Evolutionary conservation across 805 yeast species (phyloP), one percentile per base, ranked within the genome.

Genomic region (Wickerhamiella parazyma): DNA sequence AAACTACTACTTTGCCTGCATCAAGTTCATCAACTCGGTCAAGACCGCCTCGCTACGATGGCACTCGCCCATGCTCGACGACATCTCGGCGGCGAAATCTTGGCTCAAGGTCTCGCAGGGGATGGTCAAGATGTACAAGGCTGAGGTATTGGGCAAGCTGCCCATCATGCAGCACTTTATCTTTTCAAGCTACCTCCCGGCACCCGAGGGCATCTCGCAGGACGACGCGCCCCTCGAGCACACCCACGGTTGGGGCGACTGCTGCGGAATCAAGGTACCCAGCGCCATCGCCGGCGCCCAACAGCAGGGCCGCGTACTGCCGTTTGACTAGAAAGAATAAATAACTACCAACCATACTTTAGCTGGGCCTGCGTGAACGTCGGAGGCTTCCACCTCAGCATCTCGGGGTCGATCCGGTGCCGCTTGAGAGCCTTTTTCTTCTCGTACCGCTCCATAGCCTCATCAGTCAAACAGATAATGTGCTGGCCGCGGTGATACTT

Each of bases 1-100:
- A 55, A 86, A 81, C 61, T 69, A 89, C 72, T 91, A 91, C 60
- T 79, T 85, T 58, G 91, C 78, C 46, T 86, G 95, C 57, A 82
- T 91, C 42, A 71, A 76, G 52, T 89, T 87, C 58, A 84, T 91
- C 55, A 87, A 87, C 59, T 54, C 66, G 1, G 79, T 80, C 26
- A 81, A 84, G 41, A 76, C 87, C 0, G 81, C 89, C n/a, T 71
- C 89, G 12, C 58, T 86, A 44, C 71, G 94, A 57, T 80, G 95
- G 94, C 95, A 89, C 58, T 86, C 96, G 0, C 98, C 98, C 0
- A 85, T 91, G 84, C 64, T 91, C 35, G 95, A 85, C 59, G 99
- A 91, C 61, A 87, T 91, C 22, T 81, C 87, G 55, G 86, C 87
- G 1, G 95, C 87, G 2, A 85, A 78, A 57, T 71, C 75, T 12